phyloP scores from a whole-genome alignment of 2,329 filamentous ascomycete genomes.

The Phialocephala sp. region DNA sequence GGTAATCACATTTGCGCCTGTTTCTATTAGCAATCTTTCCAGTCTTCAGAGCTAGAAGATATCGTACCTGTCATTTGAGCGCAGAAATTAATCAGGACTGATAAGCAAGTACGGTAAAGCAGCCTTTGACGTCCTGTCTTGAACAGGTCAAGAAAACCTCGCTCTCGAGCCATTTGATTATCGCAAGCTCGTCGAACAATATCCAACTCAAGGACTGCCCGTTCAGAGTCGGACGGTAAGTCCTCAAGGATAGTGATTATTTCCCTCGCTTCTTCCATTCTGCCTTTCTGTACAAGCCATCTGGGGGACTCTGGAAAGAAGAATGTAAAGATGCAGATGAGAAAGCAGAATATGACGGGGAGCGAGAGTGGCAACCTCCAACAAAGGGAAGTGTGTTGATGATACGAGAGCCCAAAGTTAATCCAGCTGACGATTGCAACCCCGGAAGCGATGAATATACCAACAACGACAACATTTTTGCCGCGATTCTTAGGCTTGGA shows the following conservation, averaged over 20 bases:
- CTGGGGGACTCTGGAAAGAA: conserved; percentile 23
- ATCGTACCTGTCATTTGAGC: conserved; percentile 36
- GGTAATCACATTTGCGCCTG: conserved; percentile 43
- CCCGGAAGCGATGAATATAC: conserved; percentile 57
- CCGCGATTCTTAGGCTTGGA: conserved; percentile 24
- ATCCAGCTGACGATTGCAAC: conserved; percentile 65
- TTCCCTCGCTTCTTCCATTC: conserved; percentile 40
- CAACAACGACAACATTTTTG: conserved; percentile 34
- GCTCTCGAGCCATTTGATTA: conserved; percentile 4
- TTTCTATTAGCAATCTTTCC: background rate
- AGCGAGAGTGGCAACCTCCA: conserved; percentile 41
- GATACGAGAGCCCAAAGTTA: conserved; percentile 59
- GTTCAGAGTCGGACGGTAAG: conserved; percentile 49
- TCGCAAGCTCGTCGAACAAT: conserved; percentile 1
- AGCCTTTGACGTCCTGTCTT: conserved; percentile 3
- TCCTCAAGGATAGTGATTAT: conserved; percentile 42
- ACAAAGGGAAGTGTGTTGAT: conserved; percentile 48
- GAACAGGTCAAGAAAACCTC: conserved; percentile 16
- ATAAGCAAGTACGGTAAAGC: conserved; percentile 9
- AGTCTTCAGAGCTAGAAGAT: background rate
- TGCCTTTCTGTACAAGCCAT: conserved; percentile 21
- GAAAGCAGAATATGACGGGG: conserved; percentile 38
- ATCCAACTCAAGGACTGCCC: conserved; percentile 1
- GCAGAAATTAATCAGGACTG: conserved; percentile 33
- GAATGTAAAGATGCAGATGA: conserved; percentile 39